Conservation (phyloP, 306 rosid species). For the Ochetophila trinervis region DNA sequence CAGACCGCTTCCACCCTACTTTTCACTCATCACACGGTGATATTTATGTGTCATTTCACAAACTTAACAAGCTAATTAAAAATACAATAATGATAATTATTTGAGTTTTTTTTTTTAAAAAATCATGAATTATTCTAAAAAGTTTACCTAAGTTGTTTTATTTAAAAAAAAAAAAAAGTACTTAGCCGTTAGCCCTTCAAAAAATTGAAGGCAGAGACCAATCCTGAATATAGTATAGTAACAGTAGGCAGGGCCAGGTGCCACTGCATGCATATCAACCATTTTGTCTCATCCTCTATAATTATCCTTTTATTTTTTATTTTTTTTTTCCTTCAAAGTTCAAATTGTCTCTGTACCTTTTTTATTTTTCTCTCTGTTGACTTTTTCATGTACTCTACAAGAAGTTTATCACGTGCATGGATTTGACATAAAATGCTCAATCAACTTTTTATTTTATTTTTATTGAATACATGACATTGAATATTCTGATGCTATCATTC, state of each 20-base stretch:
- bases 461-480: conserved; percentile 29
- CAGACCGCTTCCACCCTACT: too few relatives aligned
- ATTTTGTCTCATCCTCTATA: conserved; percentile 7
- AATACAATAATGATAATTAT: too few relatives aligned
- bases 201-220: too few relatives aligned
- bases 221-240: neutral
- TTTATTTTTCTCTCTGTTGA: conserved; percentile 30
- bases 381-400: conserved; percentile 22
- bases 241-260: neutral
- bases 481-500: conserved; percentile 37
- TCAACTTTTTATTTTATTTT: conserved; percentile 27
- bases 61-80: too few relatives aligned
- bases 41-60: too few relatives aligned
- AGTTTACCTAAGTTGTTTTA: too few relatives aligned
- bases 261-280: conserved; percentile 13
- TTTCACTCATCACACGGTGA: too few relatives aligned
- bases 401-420: conserved; percentile 66
- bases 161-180: too few relatives aligned
- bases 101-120: too few relatives aligned
- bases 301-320: conserved; percentile 10
- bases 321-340: conserved; percentile 10
- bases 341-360: conserved; percentile 20
- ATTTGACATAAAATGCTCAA: conserved; percentile 51
- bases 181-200: too few relatives aligned
- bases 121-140: too few relatives aligned